A percentile compares a stretch with the other conserved stretches of the same genome.
These are phyloP conservation scores for Dendrobium nobile DNA, from an alignment of 106 monocot genomes.

Conservation along the genomic window DNA sequence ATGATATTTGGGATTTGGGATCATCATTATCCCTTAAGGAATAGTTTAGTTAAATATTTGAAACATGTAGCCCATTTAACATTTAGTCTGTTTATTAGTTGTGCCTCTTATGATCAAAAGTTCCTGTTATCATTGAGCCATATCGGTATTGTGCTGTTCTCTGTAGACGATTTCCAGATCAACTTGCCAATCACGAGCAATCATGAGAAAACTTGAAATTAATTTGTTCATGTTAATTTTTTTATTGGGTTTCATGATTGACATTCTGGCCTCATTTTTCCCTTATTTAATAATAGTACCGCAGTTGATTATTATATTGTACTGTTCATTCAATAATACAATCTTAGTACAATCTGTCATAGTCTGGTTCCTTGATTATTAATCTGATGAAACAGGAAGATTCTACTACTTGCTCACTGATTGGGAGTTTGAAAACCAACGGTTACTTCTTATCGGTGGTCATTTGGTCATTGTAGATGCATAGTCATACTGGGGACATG, in stretches of 20 bases:
- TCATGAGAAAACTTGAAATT: background rate
- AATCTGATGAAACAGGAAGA: conserved; percentile 21
- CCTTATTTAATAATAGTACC: background rate
- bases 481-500: conserved; percentile 12
- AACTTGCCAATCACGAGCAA: background rate
- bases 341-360: conserved; percentile 8
- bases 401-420: conserved; percentile 9
- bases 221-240: background rate
- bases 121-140: too few species aligned
- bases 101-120: background rate
- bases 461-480: conserved; percentile 13
- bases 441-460: conserved; percentile 5
- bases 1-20: too few species aligned
- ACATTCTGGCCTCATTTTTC: background rate
- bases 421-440: conserved; percentile 3
- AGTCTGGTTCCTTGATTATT: conserved; percentile 6
- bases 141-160: too few species aligned
- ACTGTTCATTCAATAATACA: background rate
- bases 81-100: background rate
- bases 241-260: background rate
- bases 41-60: background rate
- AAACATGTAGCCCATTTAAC: background rate
- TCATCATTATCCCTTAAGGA: too few species aligned
- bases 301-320: background rate
- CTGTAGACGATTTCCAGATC: too few species aligned